Base-by-base conservation (phyloP, 805 yeast species). In the Yarrowia osloensis region DNA sequence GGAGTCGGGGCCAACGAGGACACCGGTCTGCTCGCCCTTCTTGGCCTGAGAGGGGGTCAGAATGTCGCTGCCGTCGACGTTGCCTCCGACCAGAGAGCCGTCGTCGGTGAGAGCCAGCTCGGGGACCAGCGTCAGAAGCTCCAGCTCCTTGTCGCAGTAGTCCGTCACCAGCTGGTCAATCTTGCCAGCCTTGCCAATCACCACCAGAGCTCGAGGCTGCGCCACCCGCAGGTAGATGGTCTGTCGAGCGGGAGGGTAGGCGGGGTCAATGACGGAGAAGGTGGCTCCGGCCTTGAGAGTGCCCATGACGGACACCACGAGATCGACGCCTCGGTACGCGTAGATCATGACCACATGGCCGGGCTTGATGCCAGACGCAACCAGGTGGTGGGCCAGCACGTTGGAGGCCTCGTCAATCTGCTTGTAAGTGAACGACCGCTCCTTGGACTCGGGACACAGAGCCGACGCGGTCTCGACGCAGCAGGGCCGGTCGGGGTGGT, bases 211-310 rank as follows among this genome's bases (percentile, higher is more conserved):
- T 72, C 81, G 85, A 37, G 99, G 99, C 77, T 89, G 86, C 40
- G 99, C 98, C 17, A 95, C 99, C 57, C 90, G 86, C 67, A 95
- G 82, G 77, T 95, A 95, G 69, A 95, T 86, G 70, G 91, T 95
- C 78, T 95, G 99, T 78, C 99, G 86, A 11, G 97, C 96, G 19
- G 99, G 97, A 49, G 99, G 99, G 77, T 95, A 95, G 5, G 98
- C 98, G 8, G 99, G 99, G 76, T 95, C 99, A 70, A 95, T 96
- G 24, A 95, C 99, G 11, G 98, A 93, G 77, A 95, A 95, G 0
- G 99, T 94, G 19, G 97, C 98, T 72, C 99, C 99, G 0, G 99
- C 98, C 80, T 95, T 95, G 76, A 95, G 84, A 22, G 92, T 97
- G 78, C 98, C 99, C 90, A 95, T 88, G 19, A 95, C 98, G 6